Conservation (phyloP, 2,329 filamentous ascomycete species). For the Alternaria panax region DNA sequence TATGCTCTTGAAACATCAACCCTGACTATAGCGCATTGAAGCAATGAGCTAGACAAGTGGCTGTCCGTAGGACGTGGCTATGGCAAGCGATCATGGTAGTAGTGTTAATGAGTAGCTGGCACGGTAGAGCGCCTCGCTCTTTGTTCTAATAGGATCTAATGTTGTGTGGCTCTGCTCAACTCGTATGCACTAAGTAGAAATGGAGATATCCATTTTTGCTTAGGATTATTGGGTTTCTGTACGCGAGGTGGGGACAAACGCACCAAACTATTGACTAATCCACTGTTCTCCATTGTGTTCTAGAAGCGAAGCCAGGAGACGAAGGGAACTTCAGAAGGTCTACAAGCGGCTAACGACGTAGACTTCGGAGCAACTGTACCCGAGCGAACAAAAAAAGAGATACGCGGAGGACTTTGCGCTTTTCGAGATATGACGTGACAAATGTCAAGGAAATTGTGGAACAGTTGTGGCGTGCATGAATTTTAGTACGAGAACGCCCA, state of each 20-base stretch:
- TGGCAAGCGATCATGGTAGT: conserved; percentile 10
- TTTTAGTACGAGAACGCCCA: conserved; percentile 8
- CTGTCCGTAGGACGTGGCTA: conserved; percentile 1
- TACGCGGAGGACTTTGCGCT: neutral
- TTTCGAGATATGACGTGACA: conserved; percentile 8
- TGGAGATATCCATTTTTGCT: too few relatives aligned
- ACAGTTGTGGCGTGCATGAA: conserved; percentile 6
- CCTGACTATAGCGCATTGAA: conserved; percentile 27
- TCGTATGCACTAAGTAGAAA: neutral
- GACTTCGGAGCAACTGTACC: neutral
- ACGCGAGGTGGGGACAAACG: conserved; percentile 11
- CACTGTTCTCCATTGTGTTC: conserved; percentile 15
- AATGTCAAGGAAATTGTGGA: neutral
- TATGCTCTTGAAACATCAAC: conserved; percentile 30
- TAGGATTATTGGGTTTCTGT: neutral
- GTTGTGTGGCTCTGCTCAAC: neutral
- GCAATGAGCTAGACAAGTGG: conserved; percentile 22
- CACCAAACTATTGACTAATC: conserved; percentile 7
- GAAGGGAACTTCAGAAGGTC: conserved; percentile 3
- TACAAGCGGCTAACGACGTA: conserved; percentile 19
- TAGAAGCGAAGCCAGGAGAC: conserved; percentile 14
- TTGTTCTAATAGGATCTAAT: neutral
- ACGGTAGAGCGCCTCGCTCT: neutral
- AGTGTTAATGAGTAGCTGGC: conserved; percentile 1
- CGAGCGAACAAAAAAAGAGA: neutral